These are phyloP conservation scores for Carex kokanica DNA, from an alignment of 176 grass and related monocot species.

Conservation along the genomic window DNA sequence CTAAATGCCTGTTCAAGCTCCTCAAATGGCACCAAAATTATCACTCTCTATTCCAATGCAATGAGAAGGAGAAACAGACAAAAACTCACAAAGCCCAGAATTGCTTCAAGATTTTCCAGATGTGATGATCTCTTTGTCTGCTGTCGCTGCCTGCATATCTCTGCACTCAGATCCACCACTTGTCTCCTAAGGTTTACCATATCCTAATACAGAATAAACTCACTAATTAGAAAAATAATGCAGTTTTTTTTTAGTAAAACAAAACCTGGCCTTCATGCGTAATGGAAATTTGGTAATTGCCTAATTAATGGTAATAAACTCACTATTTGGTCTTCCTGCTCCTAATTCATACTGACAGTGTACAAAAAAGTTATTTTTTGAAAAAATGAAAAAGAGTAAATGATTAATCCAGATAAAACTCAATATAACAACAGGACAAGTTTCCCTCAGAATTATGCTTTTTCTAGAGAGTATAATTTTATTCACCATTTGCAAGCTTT, in stretches of 20 bases:
- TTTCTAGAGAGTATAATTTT: neutral
- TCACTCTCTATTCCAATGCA: neutral
- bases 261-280: neutral
- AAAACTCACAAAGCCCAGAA: neutral
- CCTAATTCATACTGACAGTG: neutral
- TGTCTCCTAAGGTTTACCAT: neutral
- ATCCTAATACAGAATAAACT: neutral
- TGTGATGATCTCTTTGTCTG: neutral
- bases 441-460: neutral
- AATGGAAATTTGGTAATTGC: neutral
- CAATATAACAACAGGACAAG: neutral
- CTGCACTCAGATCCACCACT: neutral
- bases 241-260: too few relatives aligned
- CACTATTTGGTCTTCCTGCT: neutral
- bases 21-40: neutral
- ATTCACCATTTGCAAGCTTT: neutral
- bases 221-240: neutral
- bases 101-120: neutral
- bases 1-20: neutral
- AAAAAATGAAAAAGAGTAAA: neutral
- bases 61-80: slow-evolving; percentile 5
- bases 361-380: neutral
- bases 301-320: too few relatives aligned
- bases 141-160: neutral
- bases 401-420: neutral